phyloP scores from a whole-genome alignment of 1,284 basidiomycete genomes.

The Rhodofomes roseus region DNA sequence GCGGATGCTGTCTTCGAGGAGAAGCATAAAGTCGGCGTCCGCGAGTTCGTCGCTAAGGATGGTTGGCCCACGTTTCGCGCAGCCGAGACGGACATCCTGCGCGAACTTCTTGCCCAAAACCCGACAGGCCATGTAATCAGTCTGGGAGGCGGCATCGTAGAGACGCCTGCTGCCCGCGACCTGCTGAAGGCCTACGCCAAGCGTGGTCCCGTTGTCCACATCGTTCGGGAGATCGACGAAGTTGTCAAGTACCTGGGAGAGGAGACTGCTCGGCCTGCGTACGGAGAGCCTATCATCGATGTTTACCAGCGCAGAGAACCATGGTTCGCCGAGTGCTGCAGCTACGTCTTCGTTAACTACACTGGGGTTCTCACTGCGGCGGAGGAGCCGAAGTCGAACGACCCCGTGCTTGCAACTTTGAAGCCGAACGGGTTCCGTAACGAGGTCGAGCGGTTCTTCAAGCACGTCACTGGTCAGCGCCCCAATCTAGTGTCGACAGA shows the following conservation, averaged over 20 bases:
- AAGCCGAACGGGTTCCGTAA: conserved; percentile 26
- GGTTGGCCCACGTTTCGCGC: conserved; percentile 79
- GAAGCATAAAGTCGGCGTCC: conserved; percentile 61
- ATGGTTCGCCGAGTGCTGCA: conserved; percentile 87
- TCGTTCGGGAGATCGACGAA: conserved; percentile 67
- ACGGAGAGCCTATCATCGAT: conserved; percentile 80
- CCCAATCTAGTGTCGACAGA: conserved; percentile 68
- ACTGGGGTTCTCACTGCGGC: conserved; percentile 37
- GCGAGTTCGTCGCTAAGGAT: conserved; percentile 74
- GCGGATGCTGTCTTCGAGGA: conserved; percentile 82
- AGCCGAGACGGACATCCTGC: conserved; percentile 56
- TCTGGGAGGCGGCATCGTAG: conserved; percentile 95
- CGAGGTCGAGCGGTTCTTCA: conserved; percentile 81
- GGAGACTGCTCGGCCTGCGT: conserved; percentile 80
- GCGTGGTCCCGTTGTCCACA: conserved; percentile 67
- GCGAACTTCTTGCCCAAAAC: conserved; percentile 57
- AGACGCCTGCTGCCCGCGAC: conserved; percentile 73
- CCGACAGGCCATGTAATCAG: conserved; percentile 74
- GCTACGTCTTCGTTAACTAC: conserved; percentile 83
- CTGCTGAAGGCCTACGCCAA: conserved; percentile 68
- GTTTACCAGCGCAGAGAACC: conserved; percentile 84
- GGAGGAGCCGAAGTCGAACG: not conserved
- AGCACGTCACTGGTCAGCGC: conserved; percentile 76
- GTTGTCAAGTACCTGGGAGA: conserved; percentile 76
- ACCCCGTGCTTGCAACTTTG: not conserved